Evolutionary conservation across 306 rosid species (phyloP).

Genomic region (Quillaja saponaria): DNA sequence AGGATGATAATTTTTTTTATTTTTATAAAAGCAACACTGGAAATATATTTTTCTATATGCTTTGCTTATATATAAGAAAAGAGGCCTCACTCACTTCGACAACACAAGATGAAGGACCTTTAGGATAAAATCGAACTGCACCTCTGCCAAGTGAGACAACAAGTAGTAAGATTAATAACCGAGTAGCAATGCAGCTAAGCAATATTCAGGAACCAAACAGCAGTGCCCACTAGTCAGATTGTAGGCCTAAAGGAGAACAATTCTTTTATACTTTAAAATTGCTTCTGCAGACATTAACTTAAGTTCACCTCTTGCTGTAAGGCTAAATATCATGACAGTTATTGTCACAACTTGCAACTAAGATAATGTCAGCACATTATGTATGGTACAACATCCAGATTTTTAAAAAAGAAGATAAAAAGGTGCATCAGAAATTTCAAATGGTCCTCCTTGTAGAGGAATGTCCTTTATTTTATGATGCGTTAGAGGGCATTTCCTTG

Average conservation of each 20-base stretch:
- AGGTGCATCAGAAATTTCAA: constrained; percentile 11
- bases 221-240: constrained; percentile 14
- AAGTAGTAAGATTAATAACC: constrained; percentile 33
- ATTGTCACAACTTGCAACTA: constrained; percentile 10
- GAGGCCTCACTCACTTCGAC: constrained; percentile 89
- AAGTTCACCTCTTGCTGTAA: constrained; percentile 8
- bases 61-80: constrained; percentile 28
- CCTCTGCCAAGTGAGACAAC: constrained; percentile 66
- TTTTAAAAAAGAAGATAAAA: neutral
- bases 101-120: constrained; percentile 75
- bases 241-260: neutral
- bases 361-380: constrained; percentile 4
- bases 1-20: constrained; percentile 10
- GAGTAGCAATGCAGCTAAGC: constrained; percentile 10
- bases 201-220: constrained; percentile 10
- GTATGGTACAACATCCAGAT: neutral
- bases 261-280: constrained; percentile 11
- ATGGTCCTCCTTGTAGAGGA: constrained; percentile 6
- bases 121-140: constrained; percentile 92
- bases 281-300: constrained; percentile 15
- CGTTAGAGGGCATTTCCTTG: neutral
- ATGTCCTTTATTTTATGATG: constrained; percentile 5
- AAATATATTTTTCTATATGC: too few species aligned
- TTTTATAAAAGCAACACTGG: too few species aligned
- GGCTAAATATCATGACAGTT: constrained; percentile 3